Conservation (phyloP, 495 filamentous ascomycete genomes). For the Xylaria intraflava region DNA sequence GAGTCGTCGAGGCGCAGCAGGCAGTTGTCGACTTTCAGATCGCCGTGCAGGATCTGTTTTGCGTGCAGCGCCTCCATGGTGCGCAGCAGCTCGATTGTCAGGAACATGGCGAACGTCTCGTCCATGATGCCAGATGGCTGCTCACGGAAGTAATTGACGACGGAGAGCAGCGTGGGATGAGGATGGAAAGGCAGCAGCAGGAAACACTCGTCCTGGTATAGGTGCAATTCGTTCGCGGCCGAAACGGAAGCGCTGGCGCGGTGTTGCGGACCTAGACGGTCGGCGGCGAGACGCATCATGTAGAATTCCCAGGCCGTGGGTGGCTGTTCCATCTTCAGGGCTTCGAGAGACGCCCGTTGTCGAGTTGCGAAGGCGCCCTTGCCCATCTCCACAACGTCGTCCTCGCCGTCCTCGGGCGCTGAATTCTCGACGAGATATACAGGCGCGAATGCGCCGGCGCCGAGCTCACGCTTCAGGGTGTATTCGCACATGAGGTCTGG, state of each 20-base stretch:
- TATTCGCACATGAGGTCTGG: slow-evolving; percentile 56
- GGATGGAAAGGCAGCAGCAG: slow-evolving; percentile 80
- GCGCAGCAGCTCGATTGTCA: slow-evolving; percentile 82
- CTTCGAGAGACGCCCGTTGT: slow-evolving; percentile 58
- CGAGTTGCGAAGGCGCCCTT: slow-evolving; percentile 37
- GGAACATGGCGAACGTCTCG: slow-evolving; percentile 88
- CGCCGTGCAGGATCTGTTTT: slow-evolving; percentile 78
- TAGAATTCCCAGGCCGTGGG: slow-evolving; percentile 93
- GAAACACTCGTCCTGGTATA: slow-evolving; percentile 77
- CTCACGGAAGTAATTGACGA: slow-evolving; percentile 76
- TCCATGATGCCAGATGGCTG: slow-evolving; percentile 72
- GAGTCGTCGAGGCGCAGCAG: slow-evolving; percentile 70
- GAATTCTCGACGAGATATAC: slow-evolving; percentile 84
- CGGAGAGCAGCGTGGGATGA: slow-evolving; percentile 87
- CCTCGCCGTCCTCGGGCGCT: slow-evolving; percentile 43
- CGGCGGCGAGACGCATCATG: slow-evolving; percentile 77
- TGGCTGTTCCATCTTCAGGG: slow-evolving; percentile 84
- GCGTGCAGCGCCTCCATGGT: slow-evolving; percentile 82
- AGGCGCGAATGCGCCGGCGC: slow-evolving; percentile 87
- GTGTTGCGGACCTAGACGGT: slow-evolving; percentile 58
- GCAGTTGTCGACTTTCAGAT: slow-evolving; percentile 93
- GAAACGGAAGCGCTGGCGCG: slow-evolving; percentile 71
- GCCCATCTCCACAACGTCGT: slow-evolving; percentile 39
- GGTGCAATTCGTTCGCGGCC: slow-evolving; percentile 76
- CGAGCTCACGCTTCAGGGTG: slow-evolving; percentile 78